Evolutionary conservation across 140 eudicot species (phyloP), one percentile per base, ranked within the genome.

Genomic region (Oenanthe javanica): DNA sequence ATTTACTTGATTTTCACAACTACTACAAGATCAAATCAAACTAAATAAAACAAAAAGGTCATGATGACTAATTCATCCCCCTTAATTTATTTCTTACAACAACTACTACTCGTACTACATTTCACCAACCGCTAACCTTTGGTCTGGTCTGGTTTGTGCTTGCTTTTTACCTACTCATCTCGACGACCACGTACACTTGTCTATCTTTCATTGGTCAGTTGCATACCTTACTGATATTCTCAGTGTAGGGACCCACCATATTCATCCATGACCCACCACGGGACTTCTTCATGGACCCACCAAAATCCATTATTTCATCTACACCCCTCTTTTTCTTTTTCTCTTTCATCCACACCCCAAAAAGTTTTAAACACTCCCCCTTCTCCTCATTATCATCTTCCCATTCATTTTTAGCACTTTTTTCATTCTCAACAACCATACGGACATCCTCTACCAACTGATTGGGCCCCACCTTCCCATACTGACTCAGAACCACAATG

Each of bases 261-360:
- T n/a, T 61, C 70, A 61, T 23, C 72, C 55, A 76, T 72, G 38
- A 52, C 74, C 76, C 87, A 84, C 86, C 89, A 83, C 38, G 84
- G 79, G 42, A 69, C 83, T n/a, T 72, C 77, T 88, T 90, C 84
- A 86, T 61, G 70, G 70, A n/a, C 70, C 89, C 89, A 9, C 61
- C 57, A 61, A 82, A 77, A 69, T 42, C 85, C 51, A 49, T 25
- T 31, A 73, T 84, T 47, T 86, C 93, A 46, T 81, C 82, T 1
- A 86, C 82, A 40, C 86, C 88, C 93, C 96, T 90, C 89, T 90
- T 90, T 73, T 86, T 89, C 83, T 87, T 88, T 6, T 84, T 73
- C 13, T 86, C 87, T 88, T 86, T 89, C 91, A 90, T 43, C 82
- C 84, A 19, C 84, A 93, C 97, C 81, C 97, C 97, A 79, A 93